phyloP scores from a whole-genome alignment of 805 yeast species.

The Candida lessepsii region DNA sequence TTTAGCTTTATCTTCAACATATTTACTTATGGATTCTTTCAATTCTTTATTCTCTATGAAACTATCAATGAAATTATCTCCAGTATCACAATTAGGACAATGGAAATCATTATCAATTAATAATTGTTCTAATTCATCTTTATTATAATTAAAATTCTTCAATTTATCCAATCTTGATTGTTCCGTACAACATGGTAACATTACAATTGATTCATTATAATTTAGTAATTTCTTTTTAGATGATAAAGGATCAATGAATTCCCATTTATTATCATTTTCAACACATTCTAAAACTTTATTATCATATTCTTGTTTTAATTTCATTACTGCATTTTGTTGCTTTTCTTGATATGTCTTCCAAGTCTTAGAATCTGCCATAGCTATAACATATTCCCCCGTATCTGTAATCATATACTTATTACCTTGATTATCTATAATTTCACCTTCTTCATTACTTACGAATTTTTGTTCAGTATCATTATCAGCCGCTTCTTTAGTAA shows the following conservation, averaged over 20 bases:
- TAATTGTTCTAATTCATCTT: conserved; percentile 38
- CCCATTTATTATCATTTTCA: conserved; percentile 30
- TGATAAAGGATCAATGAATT: conserved; percentile 64
- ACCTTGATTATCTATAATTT: conserved; percentile 44
- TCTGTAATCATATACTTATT: conserved; percentile 82
- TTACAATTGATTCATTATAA: conserved; percentile 58
- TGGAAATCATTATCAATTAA: conserved; percentile 81
- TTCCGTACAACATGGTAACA: conserved; percentile 75
- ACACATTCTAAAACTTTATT: conserved; percentile 29
- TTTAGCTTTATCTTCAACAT: conserved; percentile 34
- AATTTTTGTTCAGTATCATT: conserved; percentile 36
- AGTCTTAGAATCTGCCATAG: conserved; percentile 89
- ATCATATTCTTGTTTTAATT: conserved; percentile 54
- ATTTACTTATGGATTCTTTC: conserved; percentile 53
- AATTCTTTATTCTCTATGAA: conserved; percentile 61
- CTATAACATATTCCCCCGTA: conserved; percentile 92
- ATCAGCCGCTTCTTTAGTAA: conserved; percentile 72
- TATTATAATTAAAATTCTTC: conserved; percentile 39
- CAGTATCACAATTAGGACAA: conserved; percentile 82
- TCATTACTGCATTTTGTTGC: conserved; percentile 47
- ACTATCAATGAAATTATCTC: conserved; percentile 75
- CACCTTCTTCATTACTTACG: conserved; percentile 42
- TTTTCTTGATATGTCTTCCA: conserved; percentile 86
- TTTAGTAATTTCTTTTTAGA: conserved; percentile 53
- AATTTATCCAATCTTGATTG: conserved; percentile 57